Evolutionary conservation across 176 grass and related monocot genomes (phyloP), one percentile per base, ranked within the genome.

Genomic region (Juncus effusus): DNA sequence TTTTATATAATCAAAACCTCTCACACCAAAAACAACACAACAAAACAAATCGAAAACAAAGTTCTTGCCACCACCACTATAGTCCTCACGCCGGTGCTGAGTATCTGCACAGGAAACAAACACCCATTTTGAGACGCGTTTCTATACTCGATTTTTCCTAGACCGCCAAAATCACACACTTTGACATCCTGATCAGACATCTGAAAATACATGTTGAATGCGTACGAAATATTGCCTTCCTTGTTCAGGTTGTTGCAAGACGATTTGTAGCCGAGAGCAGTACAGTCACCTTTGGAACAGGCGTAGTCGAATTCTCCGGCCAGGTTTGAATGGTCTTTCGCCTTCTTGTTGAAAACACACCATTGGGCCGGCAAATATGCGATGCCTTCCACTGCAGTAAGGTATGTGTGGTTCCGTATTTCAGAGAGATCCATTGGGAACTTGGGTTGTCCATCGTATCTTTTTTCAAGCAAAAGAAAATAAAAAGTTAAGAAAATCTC

Each of bases 121-220:
- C 84, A 96, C 0, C 41, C 74, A n/a, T 45, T 77, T 16, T 66
- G 63, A 3, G 91, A 90, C 0, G 81, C 79, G 53, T 96, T 96
- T 58, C 75, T 85, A 3, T 58, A 60, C 3, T 70, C 82, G 58
- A 87, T 75, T 81, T 78, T 90, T 37, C 84, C 91, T 73, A 90
- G 74, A 5, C 91, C 91, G 4, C 56, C 56, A 67, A 96, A 90
- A 61, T 96, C 87, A 69, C 91, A 96, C 8, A 84, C 84, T 63
- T 81, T 77, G 19, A 90, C 84, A 51, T 96, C 87, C 65, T 96
- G 91, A 77, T 96, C 87, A 72, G 81, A 80, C 81, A 85, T 90
- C 81, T 96, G 91, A 79, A 96, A 96, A 74, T 85, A 90, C 91
- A 96, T 96, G 79, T 96, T 96, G 84, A 96, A 96, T 0, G 91